Percentiles rank a stretch among this genome's conserved stretches.
Conservation (phyloP, 495 filamentous ascomycete genomes). For the Penicillium soppii region DNA sequence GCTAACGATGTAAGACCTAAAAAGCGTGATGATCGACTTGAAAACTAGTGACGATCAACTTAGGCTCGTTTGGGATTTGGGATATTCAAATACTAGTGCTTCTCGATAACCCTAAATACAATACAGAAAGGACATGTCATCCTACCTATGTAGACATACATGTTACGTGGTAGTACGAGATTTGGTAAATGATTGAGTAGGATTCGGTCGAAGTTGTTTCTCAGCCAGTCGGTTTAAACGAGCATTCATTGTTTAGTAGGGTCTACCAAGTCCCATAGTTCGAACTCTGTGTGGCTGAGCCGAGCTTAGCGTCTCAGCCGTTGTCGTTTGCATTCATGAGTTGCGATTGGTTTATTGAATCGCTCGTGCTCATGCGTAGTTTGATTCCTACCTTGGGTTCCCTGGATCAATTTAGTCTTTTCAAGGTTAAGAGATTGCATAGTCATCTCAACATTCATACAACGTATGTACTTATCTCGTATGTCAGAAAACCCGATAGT, state of each 20-base stretch:
- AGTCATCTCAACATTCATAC: no score
- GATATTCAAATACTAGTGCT: neutral
- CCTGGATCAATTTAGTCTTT: no score
- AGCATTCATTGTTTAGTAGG: no score
- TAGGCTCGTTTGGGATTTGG: constrained; percentile 11
- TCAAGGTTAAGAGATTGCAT: no score
- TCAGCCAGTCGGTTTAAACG: neutral
- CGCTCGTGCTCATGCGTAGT: no score
- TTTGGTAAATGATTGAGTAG: neutral
- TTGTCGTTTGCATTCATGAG: neutral
- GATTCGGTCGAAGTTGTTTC: neutral
- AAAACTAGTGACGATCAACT: constrained; percentile 30
- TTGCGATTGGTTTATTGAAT: neutral
- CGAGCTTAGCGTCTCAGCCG: constrained; percentile 2
- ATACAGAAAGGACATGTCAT: no score
- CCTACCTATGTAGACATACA: no score
- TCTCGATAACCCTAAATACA: no score
- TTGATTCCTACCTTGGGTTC: no score
- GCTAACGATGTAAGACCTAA: neutral
- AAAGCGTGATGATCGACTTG: constrained; percentile 30
- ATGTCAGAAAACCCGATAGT: no score
- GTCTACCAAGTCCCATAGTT: neutral
- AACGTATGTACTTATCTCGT: no score
- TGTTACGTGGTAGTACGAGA: no score
- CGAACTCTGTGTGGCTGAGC: constrained; percentile 2